A percentile compares a stretch with the other conserved stretches of the same genome.
phyloP scores from a whole-genome alignment of 352 stramenopile species.

The Phytophthora citricola region DNA sequence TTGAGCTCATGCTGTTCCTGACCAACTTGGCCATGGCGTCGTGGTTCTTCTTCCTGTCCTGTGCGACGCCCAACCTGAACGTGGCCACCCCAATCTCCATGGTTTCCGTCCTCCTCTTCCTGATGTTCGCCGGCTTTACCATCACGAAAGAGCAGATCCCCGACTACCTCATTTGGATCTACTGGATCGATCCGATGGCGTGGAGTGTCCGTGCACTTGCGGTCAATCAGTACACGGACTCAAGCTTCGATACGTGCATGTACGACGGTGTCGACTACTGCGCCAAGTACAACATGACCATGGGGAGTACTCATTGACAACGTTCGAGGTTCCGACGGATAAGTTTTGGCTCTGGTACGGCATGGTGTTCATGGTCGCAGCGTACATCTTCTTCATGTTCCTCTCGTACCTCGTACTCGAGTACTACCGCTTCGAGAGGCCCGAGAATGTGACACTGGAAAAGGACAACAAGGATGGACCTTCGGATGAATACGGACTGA shows the following conservation, averaged over 20 bases:
- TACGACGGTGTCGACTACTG: slow-evolving; percentile 29
- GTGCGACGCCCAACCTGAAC: slow-evolving; percentile 23
- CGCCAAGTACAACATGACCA: slow-evolving; percentile 18
- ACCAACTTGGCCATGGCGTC: slow-evolving; percentile 38
- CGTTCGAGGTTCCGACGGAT: slow-evolving; percentile 26
- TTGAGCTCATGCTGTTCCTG: slow-evolving; percentile 42
- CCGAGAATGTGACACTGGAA: slow-evolving; percentile 25
- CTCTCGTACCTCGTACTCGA: slow-evolving; percentile 31
- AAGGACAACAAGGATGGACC: background rate
- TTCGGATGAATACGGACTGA: slow-evolving; percentile 9
- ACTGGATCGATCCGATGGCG: slow-evolving; percentile 37
- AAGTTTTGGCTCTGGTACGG: slow-evolving; percentile 37
- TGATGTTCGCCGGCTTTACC: slow-evolving; percentile 27
- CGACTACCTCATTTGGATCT: slow-evolving; percentile 37
- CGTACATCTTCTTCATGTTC: slow-evolving; percentile 34
- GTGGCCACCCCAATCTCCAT: slow-evolving; percentile 28
- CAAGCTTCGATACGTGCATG: slow-evolving; percentile 23
- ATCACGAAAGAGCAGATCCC: slow-evolving; percentile 40
- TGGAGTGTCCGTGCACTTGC: slow-evolving; percentile 27
- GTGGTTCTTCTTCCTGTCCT: slow-evolving; percentile 34
- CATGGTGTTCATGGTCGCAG: slow-evolving; percentile 20
- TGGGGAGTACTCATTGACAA: slow-evolving; percentile 26
- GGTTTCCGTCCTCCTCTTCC: slow-evolving; percentile 32
- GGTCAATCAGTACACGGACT: slow-evolving; percentile 34
- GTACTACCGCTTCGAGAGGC: slow-evolving; percentile 25